phyloP scores from a whole-genome alignment of 73 alveolate genomes.

The Urostyla sp. region DNA sequence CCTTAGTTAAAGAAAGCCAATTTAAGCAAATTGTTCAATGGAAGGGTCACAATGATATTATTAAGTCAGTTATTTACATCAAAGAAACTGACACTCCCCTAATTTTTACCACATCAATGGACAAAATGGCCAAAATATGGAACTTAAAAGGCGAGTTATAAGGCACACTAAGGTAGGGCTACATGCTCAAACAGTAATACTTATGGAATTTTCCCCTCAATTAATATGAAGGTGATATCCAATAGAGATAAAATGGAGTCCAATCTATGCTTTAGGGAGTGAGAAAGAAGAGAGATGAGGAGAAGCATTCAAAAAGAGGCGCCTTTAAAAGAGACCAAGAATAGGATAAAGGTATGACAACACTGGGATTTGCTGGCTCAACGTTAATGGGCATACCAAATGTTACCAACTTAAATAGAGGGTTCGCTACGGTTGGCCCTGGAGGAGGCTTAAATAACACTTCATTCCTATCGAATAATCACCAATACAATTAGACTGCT shows the following conservation, averaged over 20 bases:
- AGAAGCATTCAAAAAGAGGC: constrained; percentile 27
- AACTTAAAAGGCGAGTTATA: constrained; percentile 62
- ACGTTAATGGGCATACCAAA: background rate
- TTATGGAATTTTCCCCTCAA: constrained; percentile 68
- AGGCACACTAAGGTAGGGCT: constrained; percentile 76
- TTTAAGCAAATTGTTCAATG: constrained; percentile 64
- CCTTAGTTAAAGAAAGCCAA: constrained; percentile 57
- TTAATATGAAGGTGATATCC: constrained; percentile 21
- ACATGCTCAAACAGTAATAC: constrained; percentile 18
- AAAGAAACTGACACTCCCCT: constrained; percentile 61
- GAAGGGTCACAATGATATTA: constrained; percentile 80
- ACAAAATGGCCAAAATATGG: constrained; percentile 80
- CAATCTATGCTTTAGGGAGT: constrained; percentile 60
- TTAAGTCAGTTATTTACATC: constrained; percentile 59
- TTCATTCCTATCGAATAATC: constrained; percentile 1
- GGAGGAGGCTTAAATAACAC: constrained; percentile 13
- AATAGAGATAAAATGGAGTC: constrained; percentile 49
- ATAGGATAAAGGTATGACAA: constrained; percentile 31
- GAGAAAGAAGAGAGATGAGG: constrained; percentile 66
- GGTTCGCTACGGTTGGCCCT: constrained; percentile 29
- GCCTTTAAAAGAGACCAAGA: background rate
- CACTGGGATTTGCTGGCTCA: constrained; percentile 58
- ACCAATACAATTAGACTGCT: background rate
- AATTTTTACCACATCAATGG: constrained; percentile 75
- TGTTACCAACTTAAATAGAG: constrained; percentile 17